These are phyloP conservation scores for Aureobasidium sp. DNA, from an alignment of 2,329 filamentous ascomycete genomes.

Conservation along the genomic window DNA sequence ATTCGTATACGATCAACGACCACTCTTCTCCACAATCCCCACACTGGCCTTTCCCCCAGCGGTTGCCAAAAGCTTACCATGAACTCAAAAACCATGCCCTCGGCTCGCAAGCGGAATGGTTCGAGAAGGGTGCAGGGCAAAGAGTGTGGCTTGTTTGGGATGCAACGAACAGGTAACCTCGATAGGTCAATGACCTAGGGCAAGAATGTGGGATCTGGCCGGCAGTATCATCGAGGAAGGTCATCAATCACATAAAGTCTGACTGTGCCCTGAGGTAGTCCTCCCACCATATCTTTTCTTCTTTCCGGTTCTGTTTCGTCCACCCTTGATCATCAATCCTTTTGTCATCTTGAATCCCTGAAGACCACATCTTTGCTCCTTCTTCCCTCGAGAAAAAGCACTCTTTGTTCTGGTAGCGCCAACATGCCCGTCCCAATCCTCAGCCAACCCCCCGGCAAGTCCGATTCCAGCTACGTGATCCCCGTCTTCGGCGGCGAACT, in stretches of 20 bases:
- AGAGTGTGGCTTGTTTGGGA: neutral
- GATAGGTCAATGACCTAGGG: neutral
- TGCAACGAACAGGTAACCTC: neutral
- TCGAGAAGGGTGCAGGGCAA: neutral
- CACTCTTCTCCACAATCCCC: neutral
- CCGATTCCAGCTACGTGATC: constrained; percentile 9
- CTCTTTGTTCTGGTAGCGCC: too few relatives aligned
- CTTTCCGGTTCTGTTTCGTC: neutral
- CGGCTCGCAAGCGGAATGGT: neutral
- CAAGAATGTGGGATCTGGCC: neutral
- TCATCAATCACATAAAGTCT: neutral
- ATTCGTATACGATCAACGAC: too few relatives aligned
- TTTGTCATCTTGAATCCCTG: too few relatives aligned
- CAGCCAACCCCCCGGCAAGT: constrained; percentile 10
- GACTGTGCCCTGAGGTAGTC: neutral
- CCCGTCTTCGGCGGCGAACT: constrained; percentile 12
- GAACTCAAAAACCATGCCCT: neutral
- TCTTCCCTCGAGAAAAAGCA: too few relatives aligned
- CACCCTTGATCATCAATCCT: too few relatives aligned
- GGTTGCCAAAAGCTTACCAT: neutral
- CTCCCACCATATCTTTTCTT: too few relatives aligned
- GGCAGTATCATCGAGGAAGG: neutral
- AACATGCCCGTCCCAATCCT: constrained; percentile 12
- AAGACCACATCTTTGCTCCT: too few relatives aligned
- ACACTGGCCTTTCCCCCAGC: too few relatives aligned